Conservation (phyloP, 345 rosid species). For the Nasturtium officinale region DNA sequence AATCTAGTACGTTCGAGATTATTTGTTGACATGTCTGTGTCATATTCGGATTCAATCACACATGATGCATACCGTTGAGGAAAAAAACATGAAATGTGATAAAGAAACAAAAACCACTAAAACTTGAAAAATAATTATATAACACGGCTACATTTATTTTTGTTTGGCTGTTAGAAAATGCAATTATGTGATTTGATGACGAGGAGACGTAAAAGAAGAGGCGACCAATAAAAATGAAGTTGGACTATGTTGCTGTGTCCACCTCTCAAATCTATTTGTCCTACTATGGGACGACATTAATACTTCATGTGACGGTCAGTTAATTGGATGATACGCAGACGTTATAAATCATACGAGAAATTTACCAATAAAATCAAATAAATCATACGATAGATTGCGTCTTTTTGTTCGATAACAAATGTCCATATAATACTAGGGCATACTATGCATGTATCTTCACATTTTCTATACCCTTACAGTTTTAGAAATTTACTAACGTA, state of each 20-base stretch:
- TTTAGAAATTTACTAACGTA: background rate
- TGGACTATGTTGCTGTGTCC: constrained; percentile 37
- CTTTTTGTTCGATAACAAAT: constrained; percentile 16
- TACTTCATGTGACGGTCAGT: constrained; percentile 41
- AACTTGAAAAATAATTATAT: background rate
- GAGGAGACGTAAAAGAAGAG: constrained; percentile 41
- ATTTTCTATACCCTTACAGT: background rate
- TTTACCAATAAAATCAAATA: too few relatives aligned
- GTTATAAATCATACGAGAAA: constrained; percentile 13
- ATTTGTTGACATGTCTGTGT: background rate
- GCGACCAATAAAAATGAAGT: constrained; percentile 34
- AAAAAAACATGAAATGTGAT: background rate
- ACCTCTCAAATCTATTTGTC: constrained; percentile 42
- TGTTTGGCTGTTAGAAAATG: background rate
- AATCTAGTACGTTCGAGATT: background rate
- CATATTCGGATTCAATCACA: background rate
- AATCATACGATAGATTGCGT: constrained; percentile 22
- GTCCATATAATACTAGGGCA: background rate
- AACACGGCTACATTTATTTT: background rate
- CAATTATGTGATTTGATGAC: constrained; percentile 30
- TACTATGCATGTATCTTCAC: constrained; percentile 10
- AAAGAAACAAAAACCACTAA: background rate
- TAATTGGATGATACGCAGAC: too few relatives aligned
- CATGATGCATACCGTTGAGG: background rate
- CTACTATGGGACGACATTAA: constrained; percentile 41